Evolutionary conservation across 306 rosid genomes (phyloP).

Genomic region (Phaseolus lunatus): DNA sequence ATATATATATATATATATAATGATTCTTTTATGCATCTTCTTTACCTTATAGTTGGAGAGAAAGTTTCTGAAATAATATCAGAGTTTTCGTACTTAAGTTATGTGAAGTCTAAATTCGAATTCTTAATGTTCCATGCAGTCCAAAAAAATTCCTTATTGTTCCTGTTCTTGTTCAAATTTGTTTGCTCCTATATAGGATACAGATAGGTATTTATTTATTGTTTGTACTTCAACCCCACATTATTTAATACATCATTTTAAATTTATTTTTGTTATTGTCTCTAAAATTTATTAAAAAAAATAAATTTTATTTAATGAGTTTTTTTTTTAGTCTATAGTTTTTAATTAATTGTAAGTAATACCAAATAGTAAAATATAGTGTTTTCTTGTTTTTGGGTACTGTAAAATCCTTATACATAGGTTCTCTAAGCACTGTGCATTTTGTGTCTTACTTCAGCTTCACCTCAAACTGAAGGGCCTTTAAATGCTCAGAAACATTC

Average conservation of each 20-base stretch:
- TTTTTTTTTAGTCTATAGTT: too few relatives aligned
- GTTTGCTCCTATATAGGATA: neutral
- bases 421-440: constrained; percentile 54
- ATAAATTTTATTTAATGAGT: too few relatives aligned
- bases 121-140: neutral
- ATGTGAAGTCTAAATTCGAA: neutral
- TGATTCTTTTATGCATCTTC: neutral
- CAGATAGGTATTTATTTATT: too few relatives aligned
- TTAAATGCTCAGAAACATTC: constrained; percentile 49
- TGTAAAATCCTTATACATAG: neutral
- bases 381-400: neutral
- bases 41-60: neutral
- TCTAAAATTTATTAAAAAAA: too few relatives aligned
- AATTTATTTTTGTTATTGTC: too few relatives aligned
- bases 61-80: neutral
- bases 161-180: neutral
- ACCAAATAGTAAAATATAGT: too few relatives aligned
- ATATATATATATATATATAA: neutral
- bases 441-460: constrained; percentile 29
- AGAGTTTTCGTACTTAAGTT: neutral
- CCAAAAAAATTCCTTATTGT: neutral
- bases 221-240: too few relatives aligned
- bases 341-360: too few relatives aligned
- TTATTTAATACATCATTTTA: too few relatives aligned
- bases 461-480: constrained; percentile 30